phyloP scores from a whole-genome alignment of 2,329 filamentous ascomycete species.

The Phialemoniopsis sp. region DNA sequence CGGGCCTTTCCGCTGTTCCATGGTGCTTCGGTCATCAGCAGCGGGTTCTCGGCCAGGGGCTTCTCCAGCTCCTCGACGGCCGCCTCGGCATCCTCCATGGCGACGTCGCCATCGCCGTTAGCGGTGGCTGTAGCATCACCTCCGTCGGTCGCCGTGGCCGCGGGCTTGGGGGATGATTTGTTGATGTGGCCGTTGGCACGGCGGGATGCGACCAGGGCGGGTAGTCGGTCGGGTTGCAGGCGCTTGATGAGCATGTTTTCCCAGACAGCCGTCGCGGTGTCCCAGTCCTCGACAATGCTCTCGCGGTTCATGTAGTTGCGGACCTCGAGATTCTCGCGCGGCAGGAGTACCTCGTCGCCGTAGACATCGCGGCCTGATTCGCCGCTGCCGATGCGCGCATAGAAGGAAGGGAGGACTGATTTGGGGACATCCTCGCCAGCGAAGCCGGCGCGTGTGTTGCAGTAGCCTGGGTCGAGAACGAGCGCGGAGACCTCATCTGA shows the following conservation, averaged over 20 bases:
- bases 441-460: constrained; percentile 87
- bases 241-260: constrained; percentile 88
- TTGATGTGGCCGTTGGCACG: neutral
- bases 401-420: constrained; percentile 85
- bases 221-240: constrained; percentile 72
- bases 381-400: constrained; percentile 58
- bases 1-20: constrained; percentile 87
- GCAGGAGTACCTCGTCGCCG: constrained; percentile 86
- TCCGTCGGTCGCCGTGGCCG: neutral
- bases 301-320: constrained; percentile 89
- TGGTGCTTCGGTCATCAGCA: constrained; percentile 89
- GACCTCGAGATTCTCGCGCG: constrained; percentile 72
- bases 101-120: constrained; percentile 56
- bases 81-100: constrained; percentile 43
- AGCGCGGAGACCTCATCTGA: constrained; percentile 95
- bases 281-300: constrained; percentile 94
- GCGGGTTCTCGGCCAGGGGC: constrained; percentile 80
- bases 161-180: neutral
- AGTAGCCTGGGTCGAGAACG: constrained; percentile 92
- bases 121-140: constrained; percentile 27
- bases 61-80: constrained; percentile 58
- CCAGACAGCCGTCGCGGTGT: constrained; percentile 84
- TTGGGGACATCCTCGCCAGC: constrained; percentile 97
- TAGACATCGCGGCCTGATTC: constrained; percentile 58
- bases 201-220: constrained; percentile 43